phyloP scores from a whole-genome alignment of 345 rosid genomes.

The Moricandia moricandioides region DNA sequence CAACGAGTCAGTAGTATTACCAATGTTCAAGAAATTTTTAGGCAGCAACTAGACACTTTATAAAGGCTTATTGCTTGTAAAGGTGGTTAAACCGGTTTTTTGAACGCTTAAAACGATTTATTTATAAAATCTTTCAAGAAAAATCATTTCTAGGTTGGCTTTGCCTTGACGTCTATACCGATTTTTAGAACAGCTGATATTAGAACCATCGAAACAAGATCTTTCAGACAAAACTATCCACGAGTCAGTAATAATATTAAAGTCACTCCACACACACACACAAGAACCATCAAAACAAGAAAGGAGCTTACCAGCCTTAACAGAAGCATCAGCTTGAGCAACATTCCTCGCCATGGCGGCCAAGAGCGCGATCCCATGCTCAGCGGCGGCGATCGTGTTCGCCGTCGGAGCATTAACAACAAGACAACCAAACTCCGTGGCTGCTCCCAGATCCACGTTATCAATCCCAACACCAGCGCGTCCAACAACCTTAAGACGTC shows the following conservation, averaged over 20 bases:
- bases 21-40: too few species aligned
- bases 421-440: constrained; percentile 84
- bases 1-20: too few species aligned
- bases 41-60: too few species aligned
- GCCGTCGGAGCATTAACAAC: constrained; percentile 95
- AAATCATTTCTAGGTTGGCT: too few species aligned
- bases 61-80: too few species aligned
- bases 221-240: neutral
- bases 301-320: constrained; percentile 72
- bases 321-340: constrained; percentile 82
- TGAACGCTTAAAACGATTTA: too few species aligned
- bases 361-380: constrained; percentile 88
- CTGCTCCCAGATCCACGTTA: constrained; percentile 89
- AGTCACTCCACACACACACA: neutral
- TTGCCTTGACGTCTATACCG: too few species aligned
- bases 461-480: constrained; percentile 95
- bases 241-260: neutral
- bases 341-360: constrained; percentile 88
- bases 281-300: neutral
- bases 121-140: too few species aligned
- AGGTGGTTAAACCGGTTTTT: too few species aligned
- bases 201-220: neutral
- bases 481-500: constrained; percentile 85
- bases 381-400: constrained; percentile 89
- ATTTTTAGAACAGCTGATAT: too few species aligned